Base-by-base conservation (phyloP, 2,329 filamentous ascomycete species). In the Rutstroemia sydowiana region DNA sequence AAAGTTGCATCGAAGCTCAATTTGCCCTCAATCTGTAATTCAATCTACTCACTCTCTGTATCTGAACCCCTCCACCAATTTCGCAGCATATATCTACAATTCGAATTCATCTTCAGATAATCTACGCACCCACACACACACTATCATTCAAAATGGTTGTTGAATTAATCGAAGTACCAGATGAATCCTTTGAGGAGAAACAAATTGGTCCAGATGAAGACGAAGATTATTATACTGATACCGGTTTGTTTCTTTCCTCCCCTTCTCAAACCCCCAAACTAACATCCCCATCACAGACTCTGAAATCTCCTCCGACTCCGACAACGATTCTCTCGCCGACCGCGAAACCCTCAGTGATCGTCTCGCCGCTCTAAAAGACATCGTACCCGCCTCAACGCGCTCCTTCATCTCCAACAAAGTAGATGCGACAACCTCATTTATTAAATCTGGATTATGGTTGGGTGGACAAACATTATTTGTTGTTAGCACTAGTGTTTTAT, bases 131-230 rank as follows among this genome's bases (percentile, higher is more conserved):
- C n/a, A n/a, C n/a, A n/a, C n/a, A n/a, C n/a, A n/a, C n/a, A n/a
- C n/a, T n/a, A n/a, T n/a, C n/a, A n/a, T n/a, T n/a, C n/a, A n/a
- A n/a, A n/a, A n/a, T n/a, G n/a, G n/a, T 97, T 92, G 92, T 97
- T 71, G 89, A 92, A 73, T 88, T 97, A 68, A 88, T 89, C 69
- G 92, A 97, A 77, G 92, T 97, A 67, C 85, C 95, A 69, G 92
- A 97, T 70, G 91, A 96, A 79, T 88, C 95, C 73, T 95, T 96
- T 77, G 78, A 85, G 73, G 75, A 81, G 70, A 74, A 78, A 63
- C 84, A 86, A 71, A 73, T 77, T 61, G 84, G 86, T 65, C 73
- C 82, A 57, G 76, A 80, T 53, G 81, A 84, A 61, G 85, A 93
- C 40, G 79, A 81, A 51, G 88, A 95, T 54, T 91, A 91, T 67